phyloP scores from a whole-genome alignment of 2,329 filamentous ascomycete species.

The Thielaviopsis punctulata region DNA sequence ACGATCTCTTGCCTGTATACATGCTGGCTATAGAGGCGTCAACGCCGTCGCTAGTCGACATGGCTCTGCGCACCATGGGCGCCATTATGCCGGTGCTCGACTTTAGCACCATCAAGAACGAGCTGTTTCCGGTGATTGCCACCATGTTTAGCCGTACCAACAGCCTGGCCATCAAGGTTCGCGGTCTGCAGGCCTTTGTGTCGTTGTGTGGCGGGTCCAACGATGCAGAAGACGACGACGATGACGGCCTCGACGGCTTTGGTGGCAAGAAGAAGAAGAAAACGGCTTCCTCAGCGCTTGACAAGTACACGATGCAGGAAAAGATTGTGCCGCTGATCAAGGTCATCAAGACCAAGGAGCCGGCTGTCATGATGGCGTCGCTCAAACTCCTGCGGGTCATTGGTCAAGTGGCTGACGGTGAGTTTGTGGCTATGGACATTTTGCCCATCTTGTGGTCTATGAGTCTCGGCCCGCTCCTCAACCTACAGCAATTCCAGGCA shows the following conservation, averaged over 20 bases:
- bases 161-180: slow-evolving; percentile 86
- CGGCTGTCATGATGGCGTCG: slow-evolving; percentile 90
- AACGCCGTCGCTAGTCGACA: slow-evolving; percentile 78
- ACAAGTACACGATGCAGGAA: slow-evolving; percentile 97
- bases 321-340: slow-evolving; percentile 84
- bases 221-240: slow-evolving; percentile 28
- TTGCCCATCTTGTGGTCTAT: slow-evolving; percentile 83
- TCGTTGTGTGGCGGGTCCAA: slow-evolving; percentile 68
- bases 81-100: slow-evolving; percentile 75
- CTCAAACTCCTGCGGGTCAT: slow-evolving; percentile 73
- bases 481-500: slow-evolving; percentile 70
- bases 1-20: slow-evolving; percentile 80
- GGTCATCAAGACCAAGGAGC: slow-evolving; percentile 93
- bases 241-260: slow-evolving; percentile 65
- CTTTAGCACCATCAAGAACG: slow-evolving; percentile 92
- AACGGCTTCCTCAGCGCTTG: slow-evolving; percentile 60
- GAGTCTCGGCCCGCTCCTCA: slow-evolving; percentile 74
- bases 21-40: slow-evolving; percentile 70
- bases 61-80: slow-evolving; percentile 61
- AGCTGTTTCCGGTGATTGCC: slow-evolving; percentile 84
- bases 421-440: slow-evolving; percentile 83
- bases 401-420: slow-evolving; percentile 63
- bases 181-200: slow-evolving; percentile 76
- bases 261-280: slow-evolving; percentile 40
- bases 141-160: slow-evolving; percentile 82